Evolutionary conservation across 164 flowering plant species (phyloP).

Genomic region (Houttuynia cordata): DNA sequence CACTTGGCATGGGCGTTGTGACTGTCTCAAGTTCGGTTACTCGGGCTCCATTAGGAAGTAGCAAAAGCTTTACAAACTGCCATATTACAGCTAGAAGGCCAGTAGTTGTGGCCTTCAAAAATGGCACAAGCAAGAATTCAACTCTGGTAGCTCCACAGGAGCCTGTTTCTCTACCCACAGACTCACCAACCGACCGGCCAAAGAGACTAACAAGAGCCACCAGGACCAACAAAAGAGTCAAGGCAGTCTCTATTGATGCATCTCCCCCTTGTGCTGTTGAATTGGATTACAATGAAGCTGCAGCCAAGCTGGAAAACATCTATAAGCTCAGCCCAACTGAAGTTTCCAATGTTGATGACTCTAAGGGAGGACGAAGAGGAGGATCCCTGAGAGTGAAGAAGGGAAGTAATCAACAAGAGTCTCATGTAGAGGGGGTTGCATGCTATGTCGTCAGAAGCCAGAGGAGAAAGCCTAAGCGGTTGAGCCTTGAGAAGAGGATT

Average conservation of each 20-base stretch:
- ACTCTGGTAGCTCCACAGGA: slow-evolving; percentile 39
- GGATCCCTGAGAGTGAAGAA: slow-evolving; percentile 27
- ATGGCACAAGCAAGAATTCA: slow-evolving; percentile 27
- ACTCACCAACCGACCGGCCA: slow-evolving; percentile 26
- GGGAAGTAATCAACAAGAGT: slow-evolving; percentile 20
- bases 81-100: slow-evolving; percentile 10
- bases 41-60: slow-evolving; percentile 47
- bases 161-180: slow-evolving; percentile 30
- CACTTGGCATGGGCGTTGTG: slow-evolving; percentile 88
- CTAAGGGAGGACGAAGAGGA: slow-evolving; percentile 8
- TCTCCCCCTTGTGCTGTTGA: slow-evolving; percentile 36
- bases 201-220: slow-evolving; percentile 28
- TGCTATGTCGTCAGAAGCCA: slow-evolving; percentile 38
- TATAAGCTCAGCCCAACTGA: slow-evolving; percentile 55
- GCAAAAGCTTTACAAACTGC: slow-evolving; percentile 21
- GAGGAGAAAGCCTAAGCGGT: slow-evolving; percentile 30
- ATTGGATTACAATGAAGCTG: slow-evolving; percentile 84
- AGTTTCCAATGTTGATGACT: slow-evolving; percentile 29
- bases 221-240: slow-evolving; percentile 34
- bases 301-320: slow-evolving; percentile 68
- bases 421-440: slow-evolving; percentile 13
- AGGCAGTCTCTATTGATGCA: slow-evolving; percentile 37
- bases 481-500: slow-evolving; percentile 72
- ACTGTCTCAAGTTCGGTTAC: slow-evolving; percentile 73
- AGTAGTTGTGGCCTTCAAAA: slow-evolving; percentile 10